Base-by-base conservation (phyloP, 1,284 basidiomycete genomes). In the Fomitiporia mediterranea region DNA sequence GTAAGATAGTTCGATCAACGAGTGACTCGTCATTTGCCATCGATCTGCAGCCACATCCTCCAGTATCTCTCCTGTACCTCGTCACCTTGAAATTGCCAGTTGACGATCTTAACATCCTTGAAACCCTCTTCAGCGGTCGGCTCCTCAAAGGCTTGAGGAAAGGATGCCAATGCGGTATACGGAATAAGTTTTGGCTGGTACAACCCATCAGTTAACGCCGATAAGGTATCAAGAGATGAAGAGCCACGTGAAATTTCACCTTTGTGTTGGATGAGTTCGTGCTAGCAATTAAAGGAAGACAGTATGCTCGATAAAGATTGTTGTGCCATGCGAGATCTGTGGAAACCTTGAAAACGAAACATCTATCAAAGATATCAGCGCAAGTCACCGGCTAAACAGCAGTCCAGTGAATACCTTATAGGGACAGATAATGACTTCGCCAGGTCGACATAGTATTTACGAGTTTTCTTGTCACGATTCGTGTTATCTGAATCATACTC, bases 291-390 rank as follows among this genome's bases (percentile, higher is more conserved):
- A 60, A 37, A 44, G 57, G 54, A 21, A 32, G 38, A 38, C 60
- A 68, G 64, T 77, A 85, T 32, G 89, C 83, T 28, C 93, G 82
- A 67, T 94, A 95, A 2, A 92, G 68, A 64, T 94, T 94, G 66
- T 95, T 95, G 68, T 96, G 94, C 82, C 85, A 89, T 2, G 91
- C 90, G 2, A 96, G 76, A 50, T 91, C 87, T 23, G 81, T 63
- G 1, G 86, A 81, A 39, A 83, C 84, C 8, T 80, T 74, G 63
- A 96, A 96, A 28, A 78, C 62, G 66, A 94, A 82, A 65, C 89
- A 86, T 52, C 89, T 90, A 28, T 15, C 27, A 53, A 37, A 30
- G 15, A 37, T 30, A 40, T 53, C 27, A 30, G n/a, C 35, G 19
- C 21, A 51, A 21, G 25, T 19, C 23, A 28, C 34, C n/a, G 28